These are phyloP conservation scores for Hanseniaspora vineae DNA, from an alignment of 805 yeast genomes.

Conservation along the genomic window DNA sequence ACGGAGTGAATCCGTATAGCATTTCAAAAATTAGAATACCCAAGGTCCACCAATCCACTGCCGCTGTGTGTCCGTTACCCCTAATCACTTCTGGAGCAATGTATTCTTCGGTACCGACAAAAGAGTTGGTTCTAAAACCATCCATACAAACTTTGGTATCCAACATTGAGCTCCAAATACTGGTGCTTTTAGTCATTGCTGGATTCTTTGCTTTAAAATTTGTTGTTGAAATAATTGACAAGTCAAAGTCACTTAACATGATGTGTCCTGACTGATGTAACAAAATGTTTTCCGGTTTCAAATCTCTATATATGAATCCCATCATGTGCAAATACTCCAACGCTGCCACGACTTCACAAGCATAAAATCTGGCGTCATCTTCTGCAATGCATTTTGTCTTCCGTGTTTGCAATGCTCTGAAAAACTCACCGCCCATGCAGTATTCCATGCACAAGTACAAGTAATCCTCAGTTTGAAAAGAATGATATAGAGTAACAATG, in stretches of 20 bases:
- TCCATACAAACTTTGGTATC: conserved; percentile 94
- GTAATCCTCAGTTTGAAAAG: conserved; percentile 88
- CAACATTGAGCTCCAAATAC: conserved; percentile 20
- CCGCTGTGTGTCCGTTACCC: conserved; percentile 95
- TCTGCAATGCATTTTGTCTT: conserved; percentile 76
- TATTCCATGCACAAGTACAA: conserved; percentile 94
- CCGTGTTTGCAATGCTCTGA: conserved; percentile 88
- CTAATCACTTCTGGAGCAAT: conserved; percentile 97
- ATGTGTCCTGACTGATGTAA: conserved; percentile 96
- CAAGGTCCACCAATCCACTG: conserved; percentile 99
- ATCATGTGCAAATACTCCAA: conserved; percentile 87
- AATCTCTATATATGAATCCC: conserved; percentile 94
- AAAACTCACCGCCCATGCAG: conserved; percentile 98
- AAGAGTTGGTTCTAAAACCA: conserved; percentile 92
- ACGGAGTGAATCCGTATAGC: conserved; percentile 93
- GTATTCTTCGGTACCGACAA: conserved; percentile 98
- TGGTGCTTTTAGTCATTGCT: neutral
- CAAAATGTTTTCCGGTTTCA: conserved; percentile 91
- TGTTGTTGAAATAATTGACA: conserved; percentile 78
- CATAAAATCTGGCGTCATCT: conserved; percentile 83
- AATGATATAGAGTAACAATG: conserved; percentile 89
- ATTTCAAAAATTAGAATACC: conserved; percentile 90
- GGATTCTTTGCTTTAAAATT: conserved; percentile 37
- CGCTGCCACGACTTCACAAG: conserved; percentile 95
- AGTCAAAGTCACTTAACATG: conserved; percentile 92